Evolutionary conservation across 352 stramenopile species (phyloP).

Genomic region (Hyaloperonospora brassicae): DNA sequence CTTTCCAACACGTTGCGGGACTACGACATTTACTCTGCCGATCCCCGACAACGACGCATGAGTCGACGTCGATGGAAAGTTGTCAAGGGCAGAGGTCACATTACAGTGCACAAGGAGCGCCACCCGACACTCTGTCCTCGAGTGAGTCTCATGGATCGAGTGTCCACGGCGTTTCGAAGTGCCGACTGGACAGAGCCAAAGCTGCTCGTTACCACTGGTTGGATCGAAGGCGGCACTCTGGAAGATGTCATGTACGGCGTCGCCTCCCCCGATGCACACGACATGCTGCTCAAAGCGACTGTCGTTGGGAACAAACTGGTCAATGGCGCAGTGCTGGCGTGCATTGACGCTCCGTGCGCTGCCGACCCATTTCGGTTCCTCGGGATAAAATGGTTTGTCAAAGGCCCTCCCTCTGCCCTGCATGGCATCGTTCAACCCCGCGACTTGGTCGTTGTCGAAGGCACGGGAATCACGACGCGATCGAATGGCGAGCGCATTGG

Average conservation of each 20-base stretch:
- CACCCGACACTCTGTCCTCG: constrained; percentile 18
- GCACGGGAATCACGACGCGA: constrained; percentile 25
- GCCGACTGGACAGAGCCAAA: constrained; percentile 32
- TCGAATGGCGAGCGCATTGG: constrained; percentile 26
- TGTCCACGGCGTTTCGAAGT: constrained; percentile 24
- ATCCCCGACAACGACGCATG: constrained; percentile 24
- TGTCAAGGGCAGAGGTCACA: constrained; percentile 23
- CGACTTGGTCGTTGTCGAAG: constrained; percentile 39
- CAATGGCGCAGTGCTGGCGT: constrained; percentile 27
- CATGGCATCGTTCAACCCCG: constrained; percentile 27
- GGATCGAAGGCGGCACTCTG: constrained; percentile 31
- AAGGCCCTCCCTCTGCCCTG: constrained; percentile 24
- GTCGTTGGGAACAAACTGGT: constrained; percentile 25
- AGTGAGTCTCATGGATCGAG: constrained; percentile 29
- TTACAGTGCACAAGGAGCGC: constrained; percentile 32
- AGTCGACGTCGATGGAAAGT: constrained; percentile 26
- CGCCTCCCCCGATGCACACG: constrained; percentile 31
- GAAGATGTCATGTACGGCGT: constrained; percentile 67
- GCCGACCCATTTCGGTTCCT: constrained; percentile 36
- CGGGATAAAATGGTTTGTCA: constrained; percentile 47
- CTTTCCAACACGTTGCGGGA: constrained; percentile 6
- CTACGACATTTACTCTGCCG: constrained; percentile 29
- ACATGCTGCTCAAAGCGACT: constrained; percentile 42
- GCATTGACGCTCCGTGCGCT: constrained; percentile 20
- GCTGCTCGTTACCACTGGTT: constrained; percentile 32